These are phyloP conservation scores for Xylariaceae sp. DNA, from an alignment of 2,329 filamentous ascomycete genomes.

Conservation along the genomic window DNA sequence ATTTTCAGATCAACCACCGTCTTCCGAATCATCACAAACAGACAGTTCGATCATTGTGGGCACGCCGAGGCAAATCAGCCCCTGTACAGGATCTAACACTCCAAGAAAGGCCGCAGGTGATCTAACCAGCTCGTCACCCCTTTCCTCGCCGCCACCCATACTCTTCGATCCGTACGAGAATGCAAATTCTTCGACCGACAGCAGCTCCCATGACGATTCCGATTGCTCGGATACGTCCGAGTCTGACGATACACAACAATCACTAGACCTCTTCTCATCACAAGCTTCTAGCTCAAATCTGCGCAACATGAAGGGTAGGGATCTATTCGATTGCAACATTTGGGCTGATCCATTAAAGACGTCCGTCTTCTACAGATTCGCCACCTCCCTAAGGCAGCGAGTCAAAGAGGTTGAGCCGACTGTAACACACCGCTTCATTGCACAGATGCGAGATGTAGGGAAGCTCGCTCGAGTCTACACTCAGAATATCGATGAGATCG, in stretches of 20 bases:
- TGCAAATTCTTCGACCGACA: conserved; percentile 44
- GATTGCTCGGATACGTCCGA: conserved; percentile 48
- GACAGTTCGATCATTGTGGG: conserved; percentile 31
- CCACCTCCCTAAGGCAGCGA: conserved; percentile 70
- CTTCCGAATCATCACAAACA: conserved; percentile 38
- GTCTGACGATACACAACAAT: conserved; percentile 52
- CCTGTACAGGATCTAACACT: conserved; percentile 33
- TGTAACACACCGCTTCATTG: conserved; percentile 72
- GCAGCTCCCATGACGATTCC: conserved; percentile 49
- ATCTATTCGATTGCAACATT: conserved; percentile 74
- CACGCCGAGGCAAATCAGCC: background rate
- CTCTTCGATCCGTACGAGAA: conserved; percentile 59
- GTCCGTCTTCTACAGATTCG: conserved; percentile 75
- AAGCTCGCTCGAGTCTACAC: conserved; percentile 76
- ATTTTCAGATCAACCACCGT: conserved; percentile 34
- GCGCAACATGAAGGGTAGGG: conserved; percentile 72
- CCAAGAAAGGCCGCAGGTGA: conserved; percentile 34
- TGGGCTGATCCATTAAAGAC: conserved; percentile 73
- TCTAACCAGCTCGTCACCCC: conserved; percentile 57
- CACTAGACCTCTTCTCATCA: conserved; percentile 49
- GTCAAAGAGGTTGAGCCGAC: conserved; percentile 69
- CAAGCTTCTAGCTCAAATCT: conserved; percentile 50
- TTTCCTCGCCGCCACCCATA: conserved; percentile 62
- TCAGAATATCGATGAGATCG: conserved; percentile 77
- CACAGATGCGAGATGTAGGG: conserved; percentile 68